Evolutionary conservation across 2,329 filamentous ascomycete species (phyloP), one percentile per base, ranked within the genome.

Genomic region (Fusarium redolens): DNA sequence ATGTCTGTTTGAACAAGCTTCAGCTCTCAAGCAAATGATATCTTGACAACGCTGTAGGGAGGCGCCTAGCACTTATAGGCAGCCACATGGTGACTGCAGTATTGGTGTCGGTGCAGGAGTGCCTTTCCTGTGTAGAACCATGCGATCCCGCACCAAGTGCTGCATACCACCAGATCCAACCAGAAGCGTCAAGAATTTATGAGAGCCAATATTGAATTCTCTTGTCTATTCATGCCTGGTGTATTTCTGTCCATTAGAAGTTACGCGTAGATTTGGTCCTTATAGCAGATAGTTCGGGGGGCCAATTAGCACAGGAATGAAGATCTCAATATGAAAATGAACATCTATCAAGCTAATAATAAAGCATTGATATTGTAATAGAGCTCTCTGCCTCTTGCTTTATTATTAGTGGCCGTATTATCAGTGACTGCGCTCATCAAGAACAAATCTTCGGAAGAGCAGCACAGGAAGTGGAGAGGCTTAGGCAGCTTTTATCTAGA

Each of bases 1-100:
- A 25, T 35, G n/a, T 4, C 8, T 20, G 0, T 25, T 28, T 2
- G 8, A 15, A 22, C 6, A 51, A 51, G 8, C 17, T 25, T 25
- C 14, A 3, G 9, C 11, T 48, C 20, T 35, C 12, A 7, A 2
- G 7, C 8, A 18, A 7, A 25, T 22, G 3, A 1, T 1, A 25
- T 7, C 2, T 20, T 18, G 11, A 35, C 12, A 25, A 20, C 28
- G 7, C 28, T 28, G 28, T 28, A 2, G 0, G 0, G 1, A 7
- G 4, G 25, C 14, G 1, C 0, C 1, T 35, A 13, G 2, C 0
- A 7, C 8, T 35, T 14, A 6, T 7, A 28, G 5, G 8, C 12
- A 15, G 7, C 4, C n/a, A 5, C 2, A 22, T 33, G 12, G 12
- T 11, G 15, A 33, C 5, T 35, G n/a, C 4, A 11, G 11, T 51